Conservation (phyloP, 140 eudicot genomes). For the Oenanthe javanica region DNA sequence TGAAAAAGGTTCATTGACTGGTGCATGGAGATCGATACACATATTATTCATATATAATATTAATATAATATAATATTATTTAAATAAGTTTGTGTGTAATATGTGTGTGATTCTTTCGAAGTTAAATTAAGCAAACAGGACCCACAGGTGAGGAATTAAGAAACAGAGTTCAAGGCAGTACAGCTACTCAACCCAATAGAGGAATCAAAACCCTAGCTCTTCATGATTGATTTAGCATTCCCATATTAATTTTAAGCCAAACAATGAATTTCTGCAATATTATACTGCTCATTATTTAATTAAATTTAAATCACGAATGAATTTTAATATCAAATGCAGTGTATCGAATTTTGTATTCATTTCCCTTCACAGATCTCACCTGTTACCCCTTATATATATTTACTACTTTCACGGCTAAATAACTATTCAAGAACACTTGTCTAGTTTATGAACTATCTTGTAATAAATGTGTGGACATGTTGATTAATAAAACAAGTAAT, state of each 20-base stretch:
- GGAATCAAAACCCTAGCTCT: constrained; percentile 52
- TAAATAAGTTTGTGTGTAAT: not conserved
- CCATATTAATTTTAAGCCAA: constrained; percentile 49
- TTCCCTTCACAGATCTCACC: not conserved
- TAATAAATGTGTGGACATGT: not conserved
- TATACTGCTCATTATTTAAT: not conserved
- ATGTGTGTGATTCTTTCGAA: not conserved
- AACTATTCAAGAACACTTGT: not conserved
- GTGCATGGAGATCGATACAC: not conserved
- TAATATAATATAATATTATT: not conserved
- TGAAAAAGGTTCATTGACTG: not conserved
- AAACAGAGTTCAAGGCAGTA: constrained; percentile 8
- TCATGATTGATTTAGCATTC: constrained; percentile 74
- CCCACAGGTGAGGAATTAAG: constrained; percentile 8
- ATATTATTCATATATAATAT: not conserved
- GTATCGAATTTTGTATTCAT: not conserved
- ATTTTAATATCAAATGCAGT: not conserved
- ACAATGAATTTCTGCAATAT: constrained; percentile 11
- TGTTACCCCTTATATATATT: not conserved
- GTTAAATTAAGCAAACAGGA: not conserved
- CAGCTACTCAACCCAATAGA: constrained; percentile 29
- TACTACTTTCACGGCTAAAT: not conserved
- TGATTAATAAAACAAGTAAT: too few relatives aligned
- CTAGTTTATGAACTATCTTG: not conserved
- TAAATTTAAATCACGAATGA: not conserved